phyloP scores from a whole-genome alignment of 108 stramenopile species.

The Pseudonitzschia multistriata region DNA sequence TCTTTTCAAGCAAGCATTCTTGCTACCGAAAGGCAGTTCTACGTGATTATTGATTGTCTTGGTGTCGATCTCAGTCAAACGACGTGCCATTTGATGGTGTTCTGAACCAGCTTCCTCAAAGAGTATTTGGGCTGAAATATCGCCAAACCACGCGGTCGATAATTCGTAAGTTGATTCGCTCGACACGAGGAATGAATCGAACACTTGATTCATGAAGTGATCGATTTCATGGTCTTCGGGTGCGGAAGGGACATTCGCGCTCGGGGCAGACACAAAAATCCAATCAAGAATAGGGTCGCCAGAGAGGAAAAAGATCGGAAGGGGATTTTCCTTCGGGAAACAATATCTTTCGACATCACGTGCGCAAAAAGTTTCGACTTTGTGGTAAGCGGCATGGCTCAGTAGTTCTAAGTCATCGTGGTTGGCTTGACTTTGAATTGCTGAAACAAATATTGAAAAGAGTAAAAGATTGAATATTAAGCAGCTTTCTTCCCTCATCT shows the following conservation, averaged over 20 bases:
- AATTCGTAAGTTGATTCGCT: slow-evolving; percentile 15
- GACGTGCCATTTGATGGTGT: slow-evolving; percentile 33
- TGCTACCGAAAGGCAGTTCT: slow-evolving; percentile 21
- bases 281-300: slow-evolving; percentile 38
- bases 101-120: slow-evolving; percentile 16
- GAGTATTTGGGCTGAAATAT: slow-evolving; percentile 1
- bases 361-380: slow-evolving; percentile 28
- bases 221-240: slow-evolving; percentile 13
- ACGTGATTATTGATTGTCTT: slow-evolving; percentile 18
- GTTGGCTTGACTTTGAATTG: background rate
- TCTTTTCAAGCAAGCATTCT: slow-evolving; percentile 32
- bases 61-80: slow-evolving; percentile 40
- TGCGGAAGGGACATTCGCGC: background rate
- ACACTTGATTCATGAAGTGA: slow-evolving; percentile 23
- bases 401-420: slow-evolving; percentile 12
- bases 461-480: background rate
- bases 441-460: background rate
- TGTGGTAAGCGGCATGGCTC: slow-evolving; percentile 25
- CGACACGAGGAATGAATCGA: slow-evolving; percentile 20
- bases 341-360: slow-evolving; percentile 32
- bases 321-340: background rate
- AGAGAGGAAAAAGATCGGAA: background rate
- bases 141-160: background rate
- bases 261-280: slow-evolving; percentile 14
- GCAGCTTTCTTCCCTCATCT: too few species aligned